Conservation (phyloP, 1,139 yeast genomes). For the Barnettozyma hawaiiensis region DNA sequence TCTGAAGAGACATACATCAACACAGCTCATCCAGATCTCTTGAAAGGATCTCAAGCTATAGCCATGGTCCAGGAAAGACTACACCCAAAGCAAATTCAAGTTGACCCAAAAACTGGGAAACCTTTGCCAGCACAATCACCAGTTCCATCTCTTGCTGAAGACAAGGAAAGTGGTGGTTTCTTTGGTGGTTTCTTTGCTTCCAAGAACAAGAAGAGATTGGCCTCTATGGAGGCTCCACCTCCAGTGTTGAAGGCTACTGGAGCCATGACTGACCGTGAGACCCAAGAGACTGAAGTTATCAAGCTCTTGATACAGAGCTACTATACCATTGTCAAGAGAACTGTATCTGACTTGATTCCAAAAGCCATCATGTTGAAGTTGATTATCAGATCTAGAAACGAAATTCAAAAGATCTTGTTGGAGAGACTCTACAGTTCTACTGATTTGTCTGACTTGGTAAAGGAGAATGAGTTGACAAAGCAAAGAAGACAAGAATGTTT, state of each 20-base stretch:
- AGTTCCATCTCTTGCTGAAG: constrained; percentile 31
- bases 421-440: constrained; percentile 80
- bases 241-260: constrained; percentile 93
- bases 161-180: constrained; percentile 59
- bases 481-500: constrained; percentile 93
- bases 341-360: constrained; percentile 90
- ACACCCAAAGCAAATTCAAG: constrained; percentile 79
- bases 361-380: constrained; percentile 92
- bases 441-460: constrained; percentile 71
- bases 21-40: constrained; percentile 95
- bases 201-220: constrained; percentile 89
- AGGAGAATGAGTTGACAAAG: constrained; percentile 88
- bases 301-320: constrained; percentile 86
- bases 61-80: constrained; percentile 86
- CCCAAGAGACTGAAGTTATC: constrained; percentile 95
- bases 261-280: constrained; percentile 89
- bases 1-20: constrained; percentile 92
- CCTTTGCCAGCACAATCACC: constrained; percentile 43
- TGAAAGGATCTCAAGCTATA: constrained; percentile 95
- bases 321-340: constrained; percentile 86
- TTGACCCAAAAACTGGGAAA: constrained; percentile 92
- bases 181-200: constrained; percentile 93
- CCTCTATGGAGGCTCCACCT: constrained; percentile 97
- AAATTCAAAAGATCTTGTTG: constrained; percentile 82
- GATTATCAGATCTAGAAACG: constrained; percentile 76